Evolutionary conservation across 306 rosid species (phyloP).

Genomic region (Aeschynomene evenia): DNA sequence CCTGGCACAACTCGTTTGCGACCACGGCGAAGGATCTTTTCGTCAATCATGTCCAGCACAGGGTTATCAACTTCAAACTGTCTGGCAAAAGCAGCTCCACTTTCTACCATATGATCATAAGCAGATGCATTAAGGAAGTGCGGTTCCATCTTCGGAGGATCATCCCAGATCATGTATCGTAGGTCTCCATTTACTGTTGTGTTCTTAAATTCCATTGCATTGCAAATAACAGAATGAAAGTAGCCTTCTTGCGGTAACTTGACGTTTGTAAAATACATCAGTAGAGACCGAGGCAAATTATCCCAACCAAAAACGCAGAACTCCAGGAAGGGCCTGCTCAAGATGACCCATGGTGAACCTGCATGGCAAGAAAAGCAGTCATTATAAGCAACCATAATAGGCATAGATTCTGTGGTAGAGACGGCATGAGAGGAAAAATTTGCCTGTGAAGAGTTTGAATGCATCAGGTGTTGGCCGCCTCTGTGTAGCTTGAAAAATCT

Average conservation of each 20-base stretch:
- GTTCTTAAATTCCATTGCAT: constrained; percentile 78
- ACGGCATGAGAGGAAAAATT: constrained; percentile 25
- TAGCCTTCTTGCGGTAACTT: constrained; percentile 87
- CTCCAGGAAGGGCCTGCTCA: constrained; percentile 80
- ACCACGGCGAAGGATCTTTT: constrained; percentile 68
- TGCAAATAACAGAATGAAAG: constrained; percentile 88
- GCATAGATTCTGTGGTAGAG: constrained; percentile 13
- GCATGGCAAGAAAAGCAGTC: constrained; percentile 43
- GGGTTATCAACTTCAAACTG: constrained; percentile 63
- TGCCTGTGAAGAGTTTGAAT: constrained; percentile 91
- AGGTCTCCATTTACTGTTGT: constrained; percentile 81
- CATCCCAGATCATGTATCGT: constrained; percentile 88
- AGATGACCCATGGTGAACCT: constrained; percentile 94
- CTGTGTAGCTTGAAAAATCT: constrained; percentile 88
- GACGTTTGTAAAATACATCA: constrained; percentile 90
- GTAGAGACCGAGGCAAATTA: constrained; percentile 78
- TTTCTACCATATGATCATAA: constrained; percentile 64
- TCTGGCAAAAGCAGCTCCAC: constrained; percentile 91
- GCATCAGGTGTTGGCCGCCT: constrained; percentile 80
- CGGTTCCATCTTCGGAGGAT: constrained; percentile 88
- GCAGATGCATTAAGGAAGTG: constrained; percentile 67
- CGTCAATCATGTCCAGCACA: constrained; percentile 72
- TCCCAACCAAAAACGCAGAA: constrained; percentile 95
- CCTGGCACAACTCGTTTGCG: constrained; percentile 54
- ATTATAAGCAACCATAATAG: background rate